Percentiles rank a stretch among this genome's conserved stretches.
These are phyloP conservation scores for Capronia americana DNA, from an alignment of 2,329 filamentous ascomycete species.

Conservation along the genomic window DNA sequence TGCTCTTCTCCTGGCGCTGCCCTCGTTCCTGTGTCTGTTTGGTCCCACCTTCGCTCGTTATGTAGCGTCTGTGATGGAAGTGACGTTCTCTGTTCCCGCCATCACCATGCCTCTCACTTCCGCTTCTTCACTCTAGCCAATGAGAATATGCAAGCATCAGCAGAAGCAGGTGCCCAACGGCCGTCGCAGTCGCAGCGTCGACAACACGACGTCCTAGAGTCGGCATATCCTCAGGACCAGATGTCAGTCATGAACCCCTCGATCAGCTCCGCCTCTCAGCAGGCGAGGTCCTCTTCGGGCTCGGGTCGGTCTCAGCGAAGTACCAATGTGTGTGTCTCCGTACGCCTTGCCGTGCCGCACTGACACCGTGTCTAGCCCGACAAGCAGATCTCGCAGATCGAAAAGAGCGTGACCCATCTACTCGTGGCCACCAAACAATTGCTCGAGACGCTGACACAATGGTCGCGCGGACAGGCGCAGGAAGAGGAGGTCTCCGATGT, in stretches of 20 bases:
- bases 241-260: constrained; percentile 24
- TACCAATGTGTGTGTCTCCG: constrained; percentile 54
- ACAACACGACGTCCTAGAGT: constrained; percentile 23
- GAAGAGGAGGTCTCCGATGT: constrained; percentile 97
- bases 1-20: constrained; percentile 7
- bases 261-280: constrained; percentile 25
- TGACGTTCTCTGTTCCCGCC: constrained; percentile 6
- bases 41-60: background rate
- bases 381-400: constrained; percentile 90
- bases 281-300: constrained; percentile 30
- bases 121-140: constrained; percentile 15
- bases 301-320: constrained; percentile 32
- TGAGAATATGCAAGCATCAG: constrained; percentile 28
- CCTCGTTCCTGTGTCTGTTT: background rate
- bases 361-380: constrained; percentile 58
- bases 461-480: constrained; percentile 90
- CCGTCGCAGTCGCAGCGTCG: constrained; percentile 29
- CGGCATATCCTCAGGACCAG: constrained; percentile 25
- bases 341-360: constrained; percentile 31
- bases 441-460: constrained; percentile 94
- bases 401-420: constrained; percentile 97
- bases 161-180: constrained; percentile 25
- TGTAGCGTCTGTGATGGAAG: constrained; percentile 3
- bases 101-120: constrained; percentile 16
- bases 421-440: constrained; percentile 97